Evolutionary conservation across 352 stramenopile species (phyloP).

Genomic region (Elongisporangium senticosum): DNA sequence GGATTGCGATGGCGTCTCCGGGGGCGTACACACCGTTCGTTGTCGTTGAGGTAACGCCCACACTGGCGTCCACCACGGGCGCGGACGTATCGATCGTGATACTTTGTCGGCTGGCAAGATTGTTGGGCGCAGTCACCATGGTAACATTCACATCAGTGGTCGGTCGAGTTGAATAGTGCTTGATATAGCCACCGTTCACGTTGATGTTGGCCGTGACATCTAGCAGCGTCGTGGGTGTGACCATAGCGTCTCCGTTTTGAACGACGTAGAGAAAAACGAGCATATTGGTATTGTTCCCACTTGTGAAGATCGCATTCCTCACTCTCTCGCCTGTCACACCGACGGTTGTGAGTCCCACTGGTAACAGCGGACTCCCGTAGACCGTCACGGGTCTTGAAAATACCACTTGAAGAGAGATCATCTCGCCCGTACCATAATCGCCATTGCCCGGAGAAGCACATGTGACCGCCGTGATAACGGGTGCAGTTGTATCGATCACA

Average conservation of each 20-base stretch:
- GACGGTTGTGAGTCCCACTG: conserved; percentile 36
- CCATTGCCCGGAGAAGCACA: conserved; percentile 48
- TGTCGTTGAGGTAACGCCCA: conserved; percentile 49
- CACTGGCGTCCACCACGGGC: conserved; percentile 40
- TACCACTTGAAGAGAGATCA: conserved; percentile 45
- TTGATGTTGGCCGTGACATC: conserved; percentile 54
- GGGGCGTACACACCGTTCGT: conserved; percentile 60
- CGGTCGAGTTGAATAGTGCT: conserved; percentile 58
- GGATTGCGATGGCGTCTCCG: conserved; percentile 56
- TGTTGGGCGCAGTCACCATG: conserved; percentile 40
- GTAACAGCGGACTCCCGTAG: conserved; percentile 49
- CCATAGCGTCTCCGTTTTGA: conserved; percentile 42
- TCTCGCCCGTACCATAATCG: conserved; percentile 63
- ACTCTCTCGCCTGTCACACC: conserved; percentile 19
- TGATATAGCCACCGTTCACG: conserved; percentile 61
- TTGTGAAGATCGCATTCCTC: conserved; percentile 36
- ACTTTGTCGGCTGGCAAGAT: conserved; percentile 44
- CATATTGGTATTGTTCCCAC: conserved; percentile 65
- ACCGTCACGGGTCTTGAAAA: conserved; percentile 65
- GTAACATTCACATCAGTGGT: conserved; percentile 47
- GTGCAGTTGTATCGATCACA: conserved; percentile 64
- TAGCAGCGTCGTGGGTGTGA: conserved; percentile 10
- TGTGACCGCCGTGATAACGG: conserved; percentile 47
- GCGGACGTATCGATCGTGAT: conserved; percentile 62
- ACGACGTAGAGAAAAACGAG: conserved; percentile 73